These are phyloP conservation scores for Miamiensis avidus DNA, from an alignment of 169 alveolate genomes.

Conservation along the genomic window DNA sequence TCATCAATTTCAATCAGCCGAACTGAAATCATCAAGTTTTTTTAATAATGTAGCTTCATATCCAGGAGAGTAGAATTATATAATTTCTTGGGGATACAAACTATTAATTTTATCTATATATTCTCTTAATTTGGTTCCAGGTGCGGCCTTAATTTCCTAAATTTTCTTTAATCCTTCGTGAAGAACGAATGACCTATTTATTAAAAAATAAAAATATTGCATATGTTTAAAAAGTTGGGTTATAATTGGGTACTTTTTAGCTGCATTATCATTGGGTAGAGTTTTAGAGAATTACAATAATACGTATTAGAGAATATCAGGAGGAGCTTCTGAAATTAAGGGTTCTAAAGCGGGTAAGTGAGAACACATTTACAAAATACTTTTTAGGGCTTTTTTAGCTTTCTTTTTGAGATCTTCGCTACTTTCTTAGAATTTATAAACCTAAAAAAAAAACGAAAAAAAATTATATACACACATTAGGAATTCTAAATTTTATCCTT, in stretches of 20 bases:
- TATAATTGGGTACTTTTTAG: slow-evolving; percentile 68
- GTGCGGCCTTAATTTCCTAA: slow-evolving; percentile 86
- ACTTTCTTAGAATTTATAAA: slow-evolving; percentile 74
- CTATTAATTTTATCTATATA: slow-evolving; percentile 90
- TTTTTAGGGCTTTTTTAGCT: slow-evolving; percentile 92
- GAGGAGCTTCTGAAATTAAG: slow-evolving; percentile 85
- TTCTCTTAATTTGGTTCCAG: slow-evolving; percentile 88
- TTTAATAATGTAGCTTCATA: slow-evolving; percentile 85
- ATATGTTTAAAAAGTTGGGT: neutral
- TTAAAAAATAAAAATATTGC: neutral
- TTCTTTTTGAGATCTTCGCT: slow-evolving; percentile 92
- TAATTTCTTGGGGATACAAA: slow-evolving; percentile 93
- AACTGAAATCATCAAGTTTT: slow-evolving; percentile 76
- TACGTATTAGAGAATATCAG: slow-evolving; percentile 91
- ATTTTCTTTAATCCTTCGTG: slow-evolving; percentile 92
- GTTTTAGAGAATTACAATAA: slow-evolving; percentile 93
- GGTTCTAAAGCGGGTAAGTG: slow-evolving; percentile 95
- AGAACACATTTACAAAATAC: slow-evolving; percentile 92
- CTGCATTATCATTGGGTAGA: slow-evolving; percentile 89
- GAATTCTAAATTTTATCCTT: neutral
- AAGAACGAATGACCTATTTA: slow-evolving; percentile 76
- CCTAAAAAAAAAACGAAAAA: neutral
- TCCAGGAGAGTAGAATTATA: slow-evolving; percentile 93
- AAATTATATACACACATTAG: too few species aligned
- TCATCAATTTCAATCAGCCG: slow-evolving; percentile 42